phyloP scores from a whole-genome alignment of 228 moss, liverwort and hornwort species.

The Sphagnum magellanicum region DNA sequence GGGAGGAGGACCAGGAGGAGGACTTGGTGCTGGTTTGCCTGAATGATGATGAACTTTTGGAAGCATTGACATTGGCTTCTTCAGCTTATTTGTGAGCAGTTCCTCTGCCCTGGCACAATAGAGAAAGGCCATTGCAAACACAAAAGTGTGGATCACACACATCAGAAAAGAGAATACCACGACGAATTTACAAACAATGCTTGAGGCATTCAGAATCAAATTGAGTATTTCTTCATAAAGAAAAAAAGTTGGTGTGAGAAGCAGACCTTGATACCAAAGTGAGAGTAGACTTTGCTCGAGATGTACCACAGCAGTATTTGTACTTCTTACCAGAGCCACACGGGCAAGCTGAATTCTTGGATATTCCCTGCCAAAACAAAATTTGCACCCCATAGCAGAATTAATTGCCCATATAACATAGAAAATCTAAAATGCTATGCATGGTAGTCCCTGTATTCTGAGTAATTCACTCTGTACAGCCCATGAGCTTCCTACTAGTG shows the following conservation, averaged over 20 bases:
- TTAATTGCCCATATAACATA: no score
- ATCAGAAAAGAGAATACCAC: no score
- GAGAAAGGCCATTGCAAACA: no score
- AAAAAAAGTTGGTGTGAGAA: background rate
- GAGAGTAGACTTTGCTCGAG: conserved; percentile 48
- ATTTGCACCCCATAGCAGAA: no score
- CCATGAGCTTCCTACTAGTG: no score
- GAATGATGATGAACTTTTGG: conserved; percentile 22
- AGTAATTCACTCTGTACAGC: no score
- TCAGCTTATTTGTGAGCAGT: conserved; percentile 19
- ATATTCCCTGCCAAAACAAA: conserved; percentile 33
- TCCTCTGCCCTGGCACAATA: conserved; percentile 47
- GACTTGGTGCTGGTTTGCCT: conserved; percentile 9
- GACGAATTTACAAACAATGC: no score
- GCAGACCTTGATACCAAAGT: conserved; percentile 71
- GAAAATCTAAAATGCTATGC: no score
- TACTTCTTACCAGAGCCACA: conserved; percentile 96
- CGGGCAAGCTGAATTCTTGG: conserved; percentile 77
- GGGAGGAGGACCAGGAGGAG: conserved; percentile 8
- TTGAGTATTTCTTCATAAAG: no score
- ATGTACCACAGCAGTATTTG: conserved; percentile 85
- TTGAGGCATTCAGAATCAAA: background rate
- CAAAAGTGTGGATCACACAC: background rate
- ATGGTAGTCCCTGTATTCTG: no score
- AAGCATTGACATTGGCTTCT: conserved; percentile 46